Evolutionary conservation across 2,329 filamentous ascomycete genomes (phyloP), one percentile per base, ranked within the genome.

Genomic region (Calonectria montana): DNA sequence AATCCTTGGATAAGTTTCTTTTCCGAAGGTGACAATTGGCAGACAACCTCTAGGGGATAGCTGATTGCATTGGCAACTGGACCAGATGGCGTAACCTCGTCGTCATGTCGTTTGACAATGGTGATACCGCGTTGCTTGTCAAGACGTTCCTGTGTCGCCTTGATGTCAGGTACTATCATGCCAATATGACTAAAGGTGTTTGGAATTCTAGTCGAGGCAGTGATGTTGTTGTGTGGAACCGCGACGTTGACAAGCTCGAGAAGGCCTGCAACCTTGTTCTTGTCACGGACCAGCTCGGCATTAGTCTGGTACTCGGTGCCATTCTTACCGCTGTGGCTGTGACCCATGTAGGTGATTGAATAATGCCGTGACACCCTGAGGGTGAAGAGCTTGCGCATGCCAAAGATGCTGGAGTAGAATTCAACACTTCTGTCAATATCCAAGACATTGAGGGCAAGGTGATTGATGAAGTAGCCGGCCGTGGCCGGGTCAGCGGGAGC

Each of bases 271-370:
- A 73, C 70, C 62, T 82, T 83, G 72, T 80, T 82, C 78, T 84
- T 84, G 47, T 83, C 76, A 9, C 78, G 75, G 23, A 73, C 63
- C 50, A 84, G 73, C 71, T 84, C 82, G 7, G 65, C 75, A 21
- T 78, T 77, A 2, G 80, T 83, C 74, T 84, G 82, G 67, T 79
- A 84, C 13, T 80, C 83, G 5, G 80, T 82, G 25, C 83, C 83
- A 71, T 83, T 84, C 50, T 77, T 77, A n/a, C 83, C 82, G 64
- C 82, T 83, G 47, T 82, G 80, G 31, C 78, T 74, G 69, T 84
- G 81, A 45, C 77, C 81, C 75, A 84, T 77, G 74, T 84, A 84
- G 48, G 79, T 80, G 70, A 84, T 75, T 27, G 77, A 78, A 63
- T 78, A 81, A 39, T 78, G 72, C 13, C 76, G 68, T 8, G 79